phyloP scores from a whole-genome alignment of 2,329 filamentous ascomycete genomes.

The Bipolaris oryzae region DNA sequence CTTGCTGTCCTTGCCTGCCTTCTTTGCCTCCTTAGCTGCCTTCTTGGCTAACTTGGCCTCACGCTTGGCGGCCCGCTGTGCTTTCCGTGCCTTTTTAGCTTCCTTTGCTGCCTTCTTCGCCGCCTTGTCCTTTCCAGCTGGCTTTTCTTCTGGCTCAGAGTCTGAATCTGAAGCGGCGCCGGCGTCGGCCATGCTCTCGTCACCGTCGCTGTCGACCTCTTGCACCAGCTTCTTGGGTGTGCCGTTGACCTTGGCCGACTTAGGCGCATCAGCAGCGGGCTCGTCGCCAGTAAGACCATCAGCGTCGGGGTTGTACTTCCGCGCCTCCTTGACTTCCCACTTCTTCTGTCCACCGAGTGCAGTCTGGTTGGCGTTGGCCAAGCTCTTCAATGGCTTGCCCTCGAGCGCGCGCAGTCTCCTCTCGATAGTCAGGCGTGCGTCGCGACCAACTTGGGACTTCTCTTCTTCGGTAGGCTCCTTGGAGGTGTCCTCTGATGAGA shows the following conservation, averaged over 20 bases:
- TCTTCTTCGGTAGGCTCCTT: conserved; percentile 80
- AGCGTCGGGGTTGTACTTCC: conserved; percentile 93
- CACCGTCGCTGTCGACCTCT: conserved; percentile 54
- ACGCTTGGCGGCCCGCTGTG: conserved; percentile 47
- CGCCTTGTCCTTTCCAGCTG: conserved; percentile 46
- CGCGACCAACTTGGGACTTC: conserved; percentile 78
- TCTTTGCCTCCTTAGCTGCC: conserved; percentile 57
- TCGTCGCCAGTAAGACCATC: conserved; percentile 79
- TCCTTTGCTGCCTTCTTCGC: conserved; percentile 51
- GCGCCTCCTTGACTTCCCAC: conserved; percentile 88
- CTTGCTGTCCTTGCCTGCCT: conserved; percentile 61
- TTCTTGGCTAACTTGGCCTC: conserved; percentile 60
- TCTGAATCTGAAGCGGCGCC: conserved; percentile 47
- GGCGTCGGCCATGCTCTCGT: conserved; percentile 48
- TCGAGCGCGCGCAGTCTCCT: conserved; percentile 78
- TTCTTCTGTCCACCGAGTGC: conserved; percentile 64
- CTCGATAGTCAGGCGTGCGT: conserved; percentile 74
- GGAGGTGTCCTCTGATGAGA: conserved; percentile 58
- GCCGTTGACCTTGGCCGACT: conserved; percentile 51
- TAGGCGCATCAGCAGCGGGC: conserved; percentile 53
- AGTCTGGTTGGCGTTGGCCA: conserved; percentile 64
- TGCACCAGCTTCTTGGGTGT: conserved; percentile 55
- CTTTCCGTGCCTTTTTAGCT: conserved; percentile 53
- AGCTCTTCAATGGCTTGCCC: conserved; percentile 83
- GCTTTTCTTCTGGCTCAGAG: conserved; percentile 42